A percentile compares a stretch with the other conserved stretches of the same genome.
Conservation (phyloP, 2,329 filamentous ascomycete genomes). For the Geosmithia flava region DNA sequence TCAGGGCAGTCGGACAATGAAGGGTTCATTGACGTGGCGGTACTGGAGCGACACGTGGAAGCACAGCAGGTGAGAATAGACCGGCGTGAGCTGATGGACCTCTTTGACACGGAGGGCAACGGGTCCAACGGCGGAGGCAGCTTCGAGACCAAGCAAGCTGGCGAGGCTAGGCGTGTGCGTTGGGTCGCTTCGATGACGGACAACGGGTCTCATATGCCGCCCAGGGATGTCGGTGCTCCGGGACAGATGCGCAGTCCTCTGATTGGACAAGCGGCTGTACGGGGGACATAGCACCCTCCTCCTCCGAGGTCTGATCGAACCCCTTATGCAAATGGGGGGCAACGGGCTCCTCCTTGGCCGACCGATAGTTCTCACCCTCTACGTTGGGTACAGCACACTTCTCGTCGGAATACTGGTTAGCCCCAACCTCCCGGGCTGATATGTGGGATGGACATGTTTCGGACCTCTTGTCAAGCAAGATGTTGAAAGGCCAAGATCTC, state of each 20-base stretch:
- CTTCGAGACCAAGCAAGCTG: constrained; percentile 55
- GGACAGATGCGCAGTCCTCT: constrained; percentile 61
- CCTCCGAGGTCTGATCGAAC: no score
- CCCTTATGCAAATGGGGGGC: no score
- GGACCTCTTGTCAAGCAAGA: no score
- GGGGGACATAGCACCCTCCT: constrained; percentile 18
- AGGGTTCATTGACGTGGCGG: constrained; percentile 58
- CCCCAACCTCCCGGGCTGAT: no score
- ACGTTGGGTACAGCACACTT: no score
- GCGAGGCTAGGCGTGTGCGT: constrained; percentile 31
- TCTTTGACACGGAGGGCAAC: constrained; percentile 87
- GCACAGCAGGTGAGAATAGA: constrained; percentile 31
- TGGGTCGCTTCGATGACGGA: constrained; percentile 39
- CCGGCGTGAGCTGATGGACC: constrained; percentile 61
- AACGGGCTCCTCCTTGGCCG: no score
- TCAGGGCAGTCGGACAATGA: constrained; percentile 29
- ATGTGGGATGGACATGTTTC: no score
- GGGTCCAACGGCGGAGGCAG: constrained; percentile 78
- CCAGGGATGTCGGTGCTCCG: constrained; percentile 40
- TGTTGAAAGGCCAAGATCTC: no score
- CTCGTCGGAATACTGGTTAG: no score
- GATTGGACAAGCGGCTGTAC: constrained; percentile 22
- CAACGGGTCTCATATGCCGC: constrained; percentile 24
- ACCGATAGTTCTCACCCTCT: no score
- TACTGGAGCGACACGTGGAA: constrained; percentile 54